Conservation (phyloP, 192 early-diverging fungal genomes). For the Rhizophagus clarus region DNA sequence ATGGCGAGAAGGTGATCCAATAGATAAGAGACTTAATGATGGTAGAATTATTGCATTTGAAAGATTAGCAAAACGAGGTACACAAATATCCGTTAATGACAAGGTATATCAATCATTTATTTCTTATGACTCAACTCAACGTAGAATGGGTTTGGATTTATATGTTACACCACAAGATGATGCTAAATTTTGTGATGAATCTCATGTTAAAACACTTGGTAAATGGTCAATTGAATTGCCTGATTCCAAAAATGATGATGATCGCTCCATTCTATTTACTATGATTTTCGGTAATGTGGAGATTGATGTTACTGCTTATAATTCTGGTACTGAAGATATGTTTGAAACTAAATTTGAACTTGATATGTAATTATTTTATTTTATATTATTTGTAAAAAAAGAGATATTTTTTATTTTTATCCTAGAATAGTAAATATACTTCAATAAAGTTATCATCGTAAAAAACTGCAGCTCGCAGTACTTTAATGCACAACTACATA, state of each 20-base stretch:
- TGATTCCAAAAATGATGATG: background rate
- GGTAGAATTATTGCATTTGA: background rate
- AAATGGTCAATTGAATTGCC: background rate
- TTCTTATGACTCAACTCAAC: background rate
- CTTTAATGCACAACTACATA: too few relatives aligned
- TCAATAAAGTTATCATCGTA: too few relatives aligned
- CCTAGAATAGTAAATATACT: too few relatives aligned
- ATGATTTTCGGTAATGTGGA: background rate
- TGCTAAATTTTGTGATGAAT: background rate
- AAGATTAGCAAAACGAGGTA: background rate
- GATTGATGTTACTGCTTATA: background rate
- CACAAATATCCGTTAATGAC: background rate
- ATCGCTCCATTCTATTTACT: background rate
- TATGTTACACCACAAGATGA: conserved; percentile 6
- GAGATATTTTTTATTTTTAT: too few relatives aligned
- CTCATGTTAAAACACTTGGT: background rate
- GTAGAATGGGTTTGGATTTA: background rate
- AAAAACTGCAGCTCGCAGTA: too few relatives aligned
- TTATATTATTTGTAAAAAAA: too few relatives aligned
- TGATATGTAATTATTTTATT: background rate
- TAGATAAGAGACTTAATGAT: background rate
- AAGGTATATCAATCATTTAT: background rate
- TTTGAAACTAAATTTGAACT: background rate
- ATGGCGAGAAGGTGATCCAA: background rate
- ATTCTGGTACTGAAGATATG: background rate